Evolutionary conservation across 2,329 filamentous ascomycete species (phyloP).

Genomic region (Magnaporthales sp.): DNA sequence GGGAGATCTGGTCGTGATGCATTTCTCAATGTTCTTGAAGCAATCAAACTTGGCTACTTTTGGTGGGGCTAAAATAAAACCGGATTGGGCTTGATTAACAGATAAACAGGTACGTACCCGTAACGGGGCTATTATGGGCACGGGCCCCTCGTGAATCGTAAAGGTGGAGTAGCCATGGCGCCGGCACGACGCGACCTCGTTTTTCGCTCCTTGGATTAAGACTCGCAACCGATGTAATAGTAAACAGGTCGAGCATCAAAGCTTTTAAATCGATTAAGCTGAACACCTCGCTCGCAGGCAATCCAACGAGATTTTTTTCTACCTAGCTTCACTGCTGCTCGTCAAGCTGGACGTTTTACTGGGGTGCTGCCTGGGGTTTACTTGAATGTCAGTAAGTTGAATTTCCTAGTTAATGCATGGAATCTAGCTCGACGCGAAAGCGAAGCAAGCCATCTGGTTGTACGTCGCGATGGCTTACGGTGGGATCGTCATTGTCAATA

Average conservation of each 20-base stretch:
- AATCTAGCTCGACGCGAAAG: not conserved
- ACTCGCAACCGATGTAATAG: not conserved
- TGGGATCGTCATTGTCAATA: not conserved
- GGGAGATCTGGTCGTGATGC: not conserved
- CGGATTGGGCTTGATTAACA: not conserved
- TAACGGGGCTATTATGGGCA: not conserved
- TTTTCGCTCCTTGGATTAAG: slow-evolving; percentile 1
- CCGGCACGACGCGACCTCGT: slow-evolving; percentile 1
- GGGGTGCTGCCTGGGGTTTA: not conserved
- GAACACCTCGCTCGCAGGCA: not conserved
- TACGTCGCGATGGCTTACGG: not conserved
- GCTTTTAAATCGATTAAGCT: not conserved
- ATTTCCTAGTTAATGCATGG: not conserved
- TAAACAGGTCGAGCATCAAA: not conserved
- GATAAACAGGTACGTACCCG: not conserved
- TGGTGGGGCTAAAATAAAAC: not conserved
- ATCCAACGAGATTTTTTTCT: not conserved
- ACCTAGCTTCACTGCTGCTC: not conserved
- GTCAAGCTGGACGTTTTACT: not conserved
- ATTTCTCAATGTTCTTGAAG: not conserved
- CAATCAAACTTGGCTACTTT: not conserved
- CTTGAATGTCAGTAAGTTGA: not conserved
- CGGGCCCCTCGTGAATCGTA: not conserved
- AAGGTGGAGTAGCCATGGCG: slow-evolving; percentile 2
- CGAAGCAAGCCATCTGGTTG: not conserved